Percentiles rank a stretch among this genome's conserved stretches.
These are phyloP conservation scores for Lumnitzera racemosa DNA, from an alignment of 345 rosid genomes.

Conservation along the genomic window DNA sequence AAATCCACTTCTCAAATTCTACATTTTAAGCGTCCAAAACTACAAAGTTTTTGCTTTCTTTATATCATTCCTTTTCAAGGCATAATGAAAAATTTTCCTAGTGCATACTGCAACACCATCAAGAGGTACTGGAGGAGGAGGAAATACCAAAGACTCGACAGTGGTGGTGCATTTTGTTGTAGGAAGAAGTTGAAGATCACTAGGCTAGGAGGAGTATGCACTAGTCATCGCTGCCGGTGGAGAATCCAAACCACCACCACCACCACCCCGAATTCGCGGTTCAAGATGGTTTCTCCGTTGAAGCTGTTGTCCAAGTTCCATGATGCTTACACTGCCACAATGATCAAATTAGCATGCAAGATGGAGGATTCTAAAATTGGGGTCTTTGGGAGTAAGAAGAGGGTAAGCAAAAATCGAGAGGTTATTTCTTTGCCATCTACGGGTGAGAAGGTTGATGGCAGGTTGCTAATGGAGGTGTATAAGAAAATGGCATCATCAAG, in stretches of 20 bases:
- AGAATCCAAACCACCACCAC: background rate
- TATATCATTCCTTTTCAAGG: background rate
- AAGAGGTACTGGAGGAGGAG: conserved; percentile 39
- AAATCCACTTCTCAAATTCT: no score
- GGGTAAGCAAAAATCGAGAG: conserved; percentile 11
- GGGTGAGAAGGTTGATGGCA: conserved; percentile 28
- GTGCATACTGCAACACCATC: conserved; percentile 12
- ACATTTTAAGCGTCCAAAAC: no score
- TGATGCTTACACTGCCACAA: conserved; percentile 21
- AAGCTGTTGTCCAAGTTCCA: conserved; percentile 26
- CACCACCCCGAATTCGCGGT: background rate
- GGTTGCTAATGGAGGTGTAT: conserved; percentile 25
- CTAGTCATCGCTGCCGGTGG: background rate
- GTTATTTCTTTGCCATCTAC: conserved; percentile 13
- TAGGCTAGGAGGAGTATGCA: conserved; percentile 21
- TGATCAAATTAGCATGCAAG: conserved; percentile 17
- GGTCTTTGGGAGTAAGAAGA: conserved; percentile 17
- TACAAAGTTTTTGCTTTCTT: no score
- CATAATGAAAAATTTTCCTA: conserved; percentile 19
- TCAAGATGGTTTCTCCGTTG: conserved; percentile 15
- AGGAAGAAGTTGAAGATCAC: conserved; percentile 21
- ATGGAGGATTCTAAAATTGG: conserved; percentile 13
- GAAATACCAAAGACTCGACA: conserved; percentile 24
- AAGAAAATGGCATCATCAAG: conserved; percentile 27
- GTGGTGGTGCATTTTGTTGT: background rate